Percentiles rank a stretch among this genome's conserved stretches.
Evolutionary conservation across 208 protist species (phyloP).

Genomic region (Crithidia acanthocephali): DNA sequence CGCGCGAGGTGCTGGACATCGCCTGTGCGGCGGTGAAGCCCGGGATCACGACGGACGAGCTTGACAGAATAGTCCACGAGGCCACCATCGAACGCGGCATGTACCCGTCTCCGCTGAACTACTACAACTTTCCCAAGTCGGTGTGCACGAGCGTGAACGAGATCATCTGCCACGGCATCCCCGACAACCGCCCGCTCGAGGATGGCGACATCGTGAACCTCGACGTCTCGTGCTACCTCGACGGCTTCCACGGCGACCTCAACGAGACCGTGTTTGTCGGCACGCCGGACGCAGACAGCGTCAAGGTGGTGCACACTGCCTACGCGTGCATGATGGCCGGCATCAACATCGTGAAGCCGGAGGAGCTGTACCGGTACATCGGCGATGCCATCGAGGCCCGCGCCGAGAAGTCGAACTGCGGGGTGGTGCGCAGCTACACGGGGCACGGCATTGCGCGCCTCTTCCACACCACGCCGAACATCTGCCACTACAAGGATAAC

Average conservation of each 20-base stretch:
- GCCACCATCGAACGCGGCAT: constrained; percentile 89
- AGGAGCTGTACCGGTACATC: constrained; percentile 84
- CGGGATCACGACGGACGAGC: constrained; percentile 98
- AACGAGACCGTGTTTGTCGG: constrained; percentile 95
- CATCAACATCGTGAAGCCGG: constrained; percentile 80
- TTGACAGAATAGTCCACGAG: constrained; percentile 96
- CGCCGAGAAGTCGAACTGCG: constrained; percentile 64
- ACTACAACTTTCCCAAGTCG: constrained; percentile 98
- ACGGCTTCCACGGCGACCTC: constrained; percentile 93
- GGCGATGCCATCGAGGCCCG: constrained; percentile 87
- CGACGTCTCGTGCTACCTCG: constrained; percentile 97
- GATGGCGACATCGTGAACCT: constrained; percentile 99
- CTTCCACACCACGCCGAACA: constrained; percentile 93
- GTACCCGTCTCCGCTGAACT: constrained; percentile 99
- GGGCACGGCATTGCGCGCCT: constrained; percentile 94
- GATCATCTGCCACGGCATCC: constrained; percentile 97
- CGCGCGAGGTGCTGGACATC: constrained; percentile 96
- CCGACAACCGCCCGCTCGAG: constrained; percentile 93
- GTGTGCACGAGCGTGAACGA: constrained; percentile 97
- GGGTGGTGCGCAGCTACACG: constrained; percentile 89
- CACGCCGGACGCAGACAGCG: constrained; percentile 69
- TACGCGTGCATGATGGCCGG: constrained; percentile 87
- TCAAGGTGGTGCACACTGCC: constrained; percentile 82
- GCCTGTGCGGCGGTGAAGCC: constrained; percentile 86
- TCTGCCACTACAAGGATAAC: constrained; percentile 94